Evolutionary conservation across 2,329 filamentous ascomycete species (phyloP), one percentile per base, ranked within the genome.

Genomic region (Esteya vermicola): DNA sequence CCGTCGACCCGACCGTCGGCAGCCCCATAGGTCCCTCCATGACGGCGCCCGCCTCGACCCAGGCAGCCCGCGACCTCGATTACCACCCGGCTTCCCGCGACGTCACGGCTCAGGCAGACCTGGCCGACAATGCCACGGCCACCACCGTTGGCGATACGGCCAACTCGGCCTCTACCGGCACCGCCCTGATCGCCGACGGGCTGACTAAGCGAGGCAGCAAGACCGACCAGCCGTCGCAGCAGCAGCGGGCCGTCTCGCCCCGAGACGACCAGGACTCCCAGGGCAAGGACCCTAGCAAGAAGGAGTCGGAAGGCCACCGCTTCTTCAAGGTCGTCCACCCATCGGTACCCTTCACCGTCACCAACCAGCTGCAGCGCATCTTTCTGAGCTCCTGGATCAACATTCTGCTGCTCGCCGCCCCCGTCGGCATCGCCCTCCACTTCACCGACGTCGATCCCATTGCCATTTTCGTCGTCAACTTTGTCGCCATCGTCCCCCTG

Each of bases 371-470:
- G 36, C 75, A 77, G 49, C 75, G 81, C 16, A 86, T 85, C 0
- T 50, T 93, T 4, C 72, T 93, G 48, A 79, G 75, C 51, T 91
- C 84, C 1, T 93, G 83, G 75, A 81, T 94, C 62, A 95, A 95
- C 53, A 53, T 93, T 20, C 62, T 95, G 21, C 64, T 94, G 19
- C 39, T 94, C 14, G 76, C 79, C 19, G 85, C 83, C 0, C 88
- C 88, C 0, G 72, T 77, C 26, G 88, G 88, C 43, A 85, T 94
- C 51, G 81, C 72, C 2, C 57, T 51, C 39, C 74, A 83, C 51
- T 85, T 75, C 16, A 48, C 53, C 5, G 50, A 56, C 10, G 61
- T 81, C 38, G 65, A 70, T 52, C 64, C 68, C 4, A 67, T 81
- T 43, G 71, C 68, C 25, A 66, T 91, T 35, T 95, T 95, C 52